A percentile compares a stretch with the other conserved stretches of the same genome.
These are phyloP conservation scores for Clitoria ternatea DNA, from an alignment of 306 rosid genomes.

Conservation along the genomic window DNA sequence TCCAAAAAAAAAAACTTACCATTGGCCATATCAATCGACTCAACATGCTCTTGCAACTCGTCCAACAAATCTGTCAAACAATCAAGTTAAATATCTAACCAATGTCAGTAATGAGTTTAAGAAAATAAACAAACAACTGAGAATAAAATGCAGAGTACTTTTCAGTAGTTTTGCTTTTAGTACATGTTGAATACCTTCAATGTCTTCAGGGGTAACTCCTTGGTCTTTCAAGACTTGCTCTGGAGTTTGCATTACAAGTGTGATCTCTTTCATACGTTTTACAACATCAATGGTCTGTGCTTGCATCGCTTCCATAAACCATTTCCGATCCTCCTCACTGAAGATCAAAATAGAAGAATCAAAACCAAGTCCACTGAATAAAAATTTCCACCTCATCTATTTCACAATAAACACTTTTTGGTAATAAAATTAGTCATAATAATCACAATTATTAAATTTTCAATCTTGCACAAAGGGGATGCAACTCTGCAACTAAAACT, in stretches of 20 bases:
- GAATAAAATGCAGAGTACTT: neutral
- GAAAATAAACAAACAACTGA: neutral
- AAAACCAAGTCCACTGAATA: neutral
- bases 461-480: neutral
- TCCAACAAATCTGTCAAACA: conserved; percentile 68
- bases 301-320: conserved; percentile 97
- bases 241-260: conserved; percentile 86
- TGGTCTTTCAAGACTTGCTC: conserved; percentile 79
- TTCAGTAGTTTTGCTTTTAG: neutral
- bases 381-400: neutral
- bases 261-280: conserved; percentile 93
- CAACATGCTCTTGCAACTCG: conserved; percentile 94
- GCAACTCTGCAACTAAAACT: neutral
- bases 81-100: neutral
- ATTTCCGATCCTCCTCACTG: conserved; percentile 84
- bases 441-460: neutral
- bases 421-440: neutral
- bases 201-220: conserved; percentile 63
- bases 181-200: conserved; percentile 55
- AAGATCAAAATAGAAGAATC: neutral
- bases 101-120: neutral
- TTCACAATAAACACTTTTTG: neutral
- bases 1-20: conserved; percentile 39
- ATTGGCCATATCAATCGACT: conserved; percentile 94
- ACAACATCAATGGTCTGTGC: conserved; percentile 69